phyloP scores from a whole-genome alignment of 306 rosid species.

The Sophora flavescens region DNA sequence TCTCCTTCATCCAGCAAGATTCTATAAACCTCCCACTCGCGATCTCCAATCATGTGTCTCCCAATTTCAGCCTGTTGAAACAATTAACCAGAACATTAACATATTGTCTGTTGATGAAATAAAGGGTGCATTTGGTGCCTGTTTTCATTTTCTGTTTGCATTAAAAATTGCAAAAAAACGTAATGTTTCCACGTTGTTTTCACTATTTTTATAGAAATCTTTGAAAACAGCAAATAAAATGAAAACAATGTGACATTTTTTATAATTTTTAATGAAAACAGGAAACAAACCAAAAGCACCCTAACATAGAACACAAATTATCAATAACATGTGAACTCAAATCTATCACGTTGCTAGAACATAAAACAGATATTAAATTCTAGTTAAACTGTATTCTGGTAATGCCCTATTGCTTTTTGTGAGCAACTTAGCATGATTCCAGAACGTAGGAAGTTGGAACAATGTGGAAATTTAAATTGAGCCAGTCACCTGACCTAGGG shows the following conservation, averaged over 20 bases:
- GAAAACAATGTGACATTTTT: no score
- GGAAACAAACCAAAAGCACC: no score
- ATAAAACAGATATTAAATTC: conserved; percentile 1
- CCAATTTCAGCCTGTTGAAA: conserved; percentile 79
- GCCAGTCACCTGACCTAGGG: not conserved
- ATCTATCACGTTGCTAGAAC: conserved; percentile 14
- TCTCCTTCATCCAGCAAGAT: conserved; percentile 92
- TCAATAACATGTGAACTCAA: not conserved
- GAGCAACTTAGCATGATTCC: conserved; percentile 9
- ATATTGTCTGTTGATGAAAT: conserved; percentile 12
- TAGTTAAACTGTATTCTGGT: not conserved
- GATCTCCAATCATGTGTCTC: conserved; percentile 74
- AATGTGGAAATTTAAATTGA: not conserved
- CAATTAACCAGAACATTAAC: conserved; percentile 24
- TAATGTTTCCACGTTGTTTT: no score
- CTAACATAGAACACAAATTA: conserved; percentile 1
- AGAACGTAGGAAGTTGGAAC: not conserved
- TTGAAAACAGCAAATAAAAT: no score
- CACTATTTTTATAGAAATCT: no score
- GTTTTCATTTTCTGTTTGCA: no score
- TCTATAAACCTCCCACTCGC: conserved; percentile 95
- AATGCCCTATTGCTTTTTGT: not conserved
- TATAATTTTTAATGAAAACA: no score
- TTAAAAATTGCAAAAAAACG: no score
- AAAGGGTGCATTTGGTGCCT: no score